Evolutionary conservation across 768 basidiomycete species (phyloP), one percentile per base, ranked within the genome.

Genomic region (Lactarius evosmus): DNA sequence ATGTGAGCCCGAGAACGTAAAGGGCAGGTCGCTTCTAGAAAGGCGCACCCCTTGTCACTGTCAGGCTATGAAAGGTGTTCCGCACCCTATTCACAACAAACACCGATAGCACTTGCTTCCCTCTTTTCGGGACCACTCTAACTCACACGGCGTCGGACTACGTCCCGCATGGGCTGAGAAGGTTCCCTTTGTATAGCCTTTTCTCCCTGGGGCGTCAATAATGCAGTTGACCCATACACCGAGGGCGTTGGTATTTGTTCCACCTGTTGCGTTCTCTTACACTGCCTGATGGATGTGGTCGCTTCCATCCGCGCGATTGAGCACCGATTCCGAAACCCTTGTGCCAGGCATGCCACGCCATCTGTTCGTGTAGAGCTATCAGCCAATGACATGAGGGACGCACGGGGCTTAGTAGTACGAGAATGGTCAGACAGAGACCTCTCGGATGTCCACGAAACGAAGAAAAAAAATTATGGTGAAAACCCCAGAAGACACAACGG

Each of bases 1-100:
- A 64, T 60, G 58, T 50, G 63, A 60, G 49, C 34, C 63, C 11
- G 62, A 44, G 57, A 58, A 22, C 16, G 34, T 7, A 53, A 41
- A 53, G 57, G 38, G 34, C 38, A 58, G 36, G 19, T 34, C 14
- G 30, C n/a, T 53, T 63, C 50, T 38, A 52, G 49, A 58, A 44
- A 33, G 22, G 34, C n/a, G 14, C 29, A 11, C 32, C 54, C 33
- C n/a, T 9, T 56, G 55, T 41, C 46, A 56, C 44, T 25, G 25
- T 30, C 8, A 27, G 22, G 9, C 22, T 41, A 44, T 29, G 36
- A 58, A 63, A 34, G 46, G 5, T 50, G 6, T 38, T n/a, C 55
- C 5, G 8, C 32, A 58, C 51, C 57, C 17, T 38, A 27, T 58
- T 58, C 62, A 54, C 52, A 59, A 59, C 41, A 59, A 32, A 46